Base-by-base conservation (phyloP, 2,329 filamentous ascomycete species). In the Colletotrichum sp. region DNA sequence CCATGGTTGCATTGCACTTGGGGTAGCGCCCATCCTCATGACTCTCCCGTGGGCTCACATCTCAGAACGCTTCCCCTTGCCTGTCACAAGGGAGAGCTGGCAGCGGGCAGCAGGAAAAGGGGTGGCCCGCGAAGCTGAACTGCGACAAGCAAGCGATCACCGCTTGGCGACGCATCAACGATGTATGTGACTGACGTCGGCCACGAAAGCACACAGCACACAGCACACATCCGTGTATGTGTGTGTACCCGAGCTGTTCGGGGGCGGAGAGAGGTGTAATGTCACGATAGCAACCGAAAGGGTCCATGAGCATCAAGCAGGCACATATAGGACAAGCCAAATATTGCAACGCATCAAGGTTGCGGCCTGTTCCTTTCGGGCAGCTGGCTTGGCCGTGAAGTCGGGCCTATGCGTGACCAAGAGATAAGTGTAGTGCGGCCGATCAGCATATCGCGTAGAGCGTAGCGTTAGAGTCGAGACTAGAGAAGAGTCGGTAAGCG, bases 321-420 rank as follows among this genome's bases (percentile, higher is more conserved):
- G 44, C 44, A 36, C 52, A 49, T 49, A 44, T 49, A 28, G 67
- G 24, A 69, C 55, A 69, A 69, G 69, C 4, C 32, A 44, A 36
- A 65, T 69, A 76, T 73, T 73, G 70, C 73, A 64, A 52, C 73
- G 21, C 18, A 60, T 69, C 71, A 69, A 67, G 70, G 64, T 73
- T 76, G 64, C 28, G 30, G 28, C 44, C 44, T 65, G 70, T 24
- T 69, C 64, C 21, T 39, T 69, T 69, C 21, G 64, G 59, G 57
- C n/a, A 68, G 57, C n/a, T 57, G 55, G 63, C 24, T 63, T 69
- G 32, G 57, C 24, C 26, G 18, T 34, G 24, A 21, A 15, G 44
- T 63, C 57, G 69, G 69, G 73, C 63, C 57, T 69, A 76, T 73
- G 64, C 69, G 65, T 68, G 69, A 44, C 32, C 32, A 57, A 52